Percentiles rank a stretch among this genome's conserved stretches.
Conservation (phyloP, 768 basidiomycete genomes). For the Boletus reticulatus region DNA sequence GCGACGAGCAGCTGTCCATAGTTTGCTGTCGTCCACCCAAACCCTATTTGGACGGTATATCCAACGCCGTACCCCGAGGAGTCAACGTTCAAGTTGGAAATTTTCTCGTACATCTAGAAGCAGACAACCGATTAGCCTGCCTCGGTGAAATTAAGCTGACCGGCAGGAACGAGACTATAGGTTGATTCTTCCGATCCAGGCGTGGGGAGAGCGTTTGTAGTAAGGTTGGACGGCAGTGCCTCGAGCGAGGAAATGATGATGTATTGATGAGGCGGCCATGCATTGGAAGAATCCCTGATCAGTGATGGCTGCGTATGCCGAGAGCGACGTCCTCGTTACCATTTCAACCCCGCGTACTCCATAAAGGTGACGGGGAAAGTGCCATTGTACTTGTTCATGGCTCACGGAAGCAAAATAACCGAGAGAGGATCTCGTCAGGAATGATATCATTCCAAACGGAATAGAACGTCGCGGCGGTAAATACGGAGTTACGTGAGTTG, state of each 20-base stretch:
- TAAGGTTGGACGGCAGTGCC: constrained; percentile 69
- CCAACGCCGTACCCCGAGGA: no score
- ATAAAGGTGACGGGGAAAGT: constrained; percentile 82
- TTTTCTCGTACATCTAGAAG: no score
- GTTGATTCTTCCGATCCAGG: constrained; percentile 51
- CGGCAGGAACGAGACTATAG: constrained; percentile 66
- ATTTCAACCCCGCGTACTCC: constrained; percentile 19
- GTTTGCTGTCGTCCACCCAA: no score
- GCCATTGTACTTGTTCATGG: constrained; percentile 83
- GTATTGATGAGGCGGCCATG: constrained; percentile 87
- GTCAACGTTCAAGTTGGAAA: no score
- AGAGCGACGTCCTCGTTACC: no score
- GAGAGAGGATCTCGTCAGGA: constrained; percentile 65
- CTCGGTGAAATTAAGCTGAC: constrained; percentile 77
- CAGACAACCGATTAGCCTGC: neutral
- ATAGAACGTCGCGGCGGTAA: constrained; percentile 77
- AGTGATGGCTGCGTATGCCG: no score
- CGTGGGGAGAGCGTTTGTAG: constrained; percentile 51
- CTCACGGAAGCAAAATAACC: constrained; percentile 69
- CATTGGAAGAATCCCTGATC: constrained; percentile 47
- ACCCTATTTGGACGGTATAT: no score
- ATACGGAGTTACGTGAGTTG: constrained; percentile 60
- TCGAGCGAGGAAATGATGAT: constrained; percentile 76
- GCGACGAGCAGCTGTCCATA: no score
- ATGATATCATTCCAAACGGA: constrained; percentile 87